These are phyloP conservation scores for Aspergillus sp. DNA, from an alignment of 2,329 filamentous ascomycete genomes.

Conservation along the genomic window DNA sequence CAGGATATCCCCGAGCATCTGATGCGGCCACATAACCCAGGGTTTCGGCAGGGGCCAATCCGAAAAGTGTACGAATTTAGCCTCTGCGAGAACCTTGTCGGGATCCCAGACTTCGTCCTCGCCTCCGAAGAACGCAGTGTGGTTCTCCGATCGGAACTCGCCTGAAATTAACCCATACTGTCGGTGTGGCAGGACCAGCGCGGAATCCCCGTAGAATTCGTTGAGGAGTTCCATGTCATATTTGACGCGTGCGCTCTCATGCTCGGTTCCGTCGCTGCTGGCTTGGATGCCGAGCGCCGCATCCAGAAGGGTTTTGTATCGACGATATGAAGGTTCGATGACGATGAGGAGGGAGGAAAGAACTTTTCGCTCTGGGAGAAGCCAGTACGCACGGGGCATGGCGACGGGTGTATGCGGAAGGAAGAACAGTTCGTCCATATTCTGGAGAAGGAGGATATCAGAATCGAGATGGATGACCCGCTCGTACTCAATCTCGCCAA, in stretches of 20 bases:
- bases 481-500: conserved; percentile 67
- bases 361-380: conserved; percentile 56
- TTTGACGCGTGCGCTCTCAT: conserved; percentile 21
- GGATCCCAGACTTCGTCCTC: conserved; percentile 63
- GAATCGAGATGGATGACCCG: conserved; percentile 65
- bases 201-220: conserved; percentile 61
- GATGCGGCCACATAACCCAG: conserved; percentile 54
- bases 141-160: conserved; percentile 64
- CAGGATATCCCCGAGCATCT: conserved; percentile 36
- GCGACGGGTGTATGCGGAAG: conserved; percentile 65
- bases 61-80: conserved; percentile 71
- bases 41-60: conserved; percentile 74
- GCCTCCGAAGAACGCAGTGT: conserved; percentile 56
- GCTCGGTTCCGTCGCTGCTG: conserved; percentile 15
- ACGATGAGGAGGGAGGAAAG: conserved; percentile 67
- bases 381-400: conserved; percentile 75
- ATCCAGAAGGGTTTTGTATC: conserved; percentile 45
- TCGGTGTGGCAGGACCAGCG: conserved; percentile 67
- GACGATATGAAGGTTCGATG: conserved; percentile 60
- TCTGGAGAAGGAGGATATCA: conserved; percentile 65
- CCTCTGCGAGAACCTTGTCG: conserved; percentile 58
- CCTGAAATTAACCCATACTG: conserved; percentile 65
- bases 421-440: conserved; percentile 73
- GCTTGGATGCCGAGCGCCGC: conserved; percentile 19
- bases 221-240: conserved; percentile 74